phyloP scores from a whole-genome alignment of 2,329 filamentous ascomycete genomes.

The Cladophialophora immunda region DNA sequence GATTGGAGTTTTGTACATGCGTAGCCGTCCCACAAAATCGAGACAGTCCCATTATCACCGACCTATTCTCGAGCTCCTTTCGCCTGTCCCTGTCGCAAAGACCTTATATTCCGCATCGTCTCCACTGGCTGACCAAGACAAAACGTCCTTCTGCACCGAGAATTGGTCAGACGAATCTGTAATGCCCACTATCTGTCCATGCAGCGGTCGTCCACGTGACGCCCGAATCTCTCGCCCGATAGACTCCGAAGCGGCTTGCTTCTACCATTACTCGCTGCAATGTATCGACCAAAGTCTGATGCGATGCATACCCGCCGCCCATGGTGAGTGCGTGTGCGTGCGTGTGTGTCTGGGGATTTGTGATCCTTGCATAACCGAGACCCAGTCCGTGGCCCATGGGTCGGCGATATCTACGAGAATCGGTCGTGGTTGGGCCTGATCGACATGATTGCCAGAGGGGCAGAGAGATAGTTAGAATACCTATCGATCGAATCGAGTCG shows the following conservation, averaged over 20 bases:
- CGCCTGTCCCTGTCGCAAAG: background rate
- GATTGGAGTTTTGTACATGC: slow-evolving; percentile 1
- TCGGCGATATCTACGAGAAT: no score
- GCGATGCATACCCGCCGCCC: no score
- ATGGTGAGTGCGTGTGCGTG: no score
- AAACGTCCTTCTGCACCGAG: background rate
- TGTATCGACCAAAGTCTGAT: background rate
- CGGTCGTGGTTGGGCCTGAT: no score
- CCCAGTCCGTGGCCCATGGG: no score
- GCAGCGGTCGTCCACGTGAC: background rate
- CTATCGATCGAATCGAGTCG: no score
- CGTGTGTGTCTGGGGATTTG: no score
- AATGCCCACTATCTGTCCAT: background rate
- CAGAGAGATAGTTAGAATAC: no score
- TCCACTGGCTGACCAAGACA: slow-evolving; percentile 14
- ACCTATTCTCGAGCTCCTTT: background rate
- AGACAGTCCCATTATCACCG: background rate
- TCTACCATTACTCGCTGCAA: no score
- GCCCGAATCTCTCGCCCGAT: slow-evolving; percentile 11
- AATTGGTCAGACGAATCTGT: background rate
- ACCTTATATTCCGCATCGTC: background rate
- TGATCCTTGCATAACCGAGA: no score
- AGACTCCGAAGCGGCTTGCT: background rate
- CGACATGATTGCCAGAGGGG: no score
- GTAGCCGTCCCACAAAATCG: background rate